Conservation (phyloP, 2,329 filamentous ascomycete genomes). For the Stachybotrys chlorohalonatus region DNA sequence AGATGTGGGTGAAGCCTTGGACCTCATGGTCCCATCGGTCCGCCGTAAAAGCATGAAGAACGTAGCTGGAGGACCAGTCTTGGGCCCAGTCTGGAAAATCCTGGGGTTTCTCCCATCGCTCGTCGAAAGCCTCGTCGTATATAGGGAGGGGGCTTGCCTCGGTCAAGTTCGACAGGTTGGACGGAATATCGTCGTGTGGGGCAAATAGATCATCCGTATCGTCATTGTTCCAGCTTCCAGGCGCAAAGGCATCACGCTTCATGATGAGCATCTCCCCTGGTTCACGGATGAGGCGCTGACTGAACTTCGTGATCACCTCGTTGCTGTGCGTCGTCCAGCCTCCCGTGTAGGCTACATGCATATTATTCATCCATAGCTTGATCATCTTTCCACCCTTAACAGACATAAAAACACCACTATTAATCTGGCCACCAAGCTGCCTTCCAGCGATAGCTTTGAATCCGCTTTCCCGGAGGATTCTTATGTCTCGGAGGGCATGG, state of each 20-base stretch:
- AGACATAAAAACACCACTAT: conserved; percentile 14
- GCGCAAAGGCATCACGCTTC: conserved; percentile 14
- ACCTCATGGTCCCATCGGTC: conserved; percentile 1
- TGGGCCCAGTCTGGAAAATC: conserved; percentile 7
- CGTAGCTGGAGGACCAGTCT: conserved; percentile 10
- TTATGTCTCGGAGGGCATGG: conserved; percentile 7
- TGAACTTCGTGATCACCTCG: conserved; percentile 11
- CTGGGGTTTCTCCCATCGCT: neutral
- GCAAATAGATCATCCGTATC: conserved; percentile 7
- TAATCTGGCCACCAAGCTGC: conserved; percentile 9
- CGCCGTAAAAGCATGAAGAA: conserved; percentile 12
- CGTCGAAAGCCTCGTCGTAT: neutral
- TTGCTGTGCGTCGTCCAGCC: conserved; percentile 18
- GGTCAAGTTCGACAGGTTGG: neutral
- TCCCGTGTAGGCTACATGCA: conserved; percentile 17
- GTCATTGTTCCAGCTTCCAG: conserved; percentile 8
- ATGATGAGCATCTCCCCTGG: conserved; percentile 15
- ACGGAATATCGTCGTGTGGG: conserved; percentile 4
- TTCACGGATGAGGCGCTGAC: conserved; percentile 35
- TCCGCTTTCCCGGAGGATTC: conserved; percentile 6
- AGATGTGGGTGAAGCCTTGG: conserved; percentile 1
- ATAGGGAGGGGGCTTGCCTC: neutral
- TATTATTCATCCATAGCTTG: conserved; percentile 10
- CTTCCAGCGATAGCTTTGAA: conserved; percentile 10
- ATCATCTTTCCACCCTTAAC: conserved; percentile 8